Evolutionary conservation across 2,329 filamentous ascomycete genomes (phyloP).

Genomic region (Tolypocladium tundrense): DNA sequence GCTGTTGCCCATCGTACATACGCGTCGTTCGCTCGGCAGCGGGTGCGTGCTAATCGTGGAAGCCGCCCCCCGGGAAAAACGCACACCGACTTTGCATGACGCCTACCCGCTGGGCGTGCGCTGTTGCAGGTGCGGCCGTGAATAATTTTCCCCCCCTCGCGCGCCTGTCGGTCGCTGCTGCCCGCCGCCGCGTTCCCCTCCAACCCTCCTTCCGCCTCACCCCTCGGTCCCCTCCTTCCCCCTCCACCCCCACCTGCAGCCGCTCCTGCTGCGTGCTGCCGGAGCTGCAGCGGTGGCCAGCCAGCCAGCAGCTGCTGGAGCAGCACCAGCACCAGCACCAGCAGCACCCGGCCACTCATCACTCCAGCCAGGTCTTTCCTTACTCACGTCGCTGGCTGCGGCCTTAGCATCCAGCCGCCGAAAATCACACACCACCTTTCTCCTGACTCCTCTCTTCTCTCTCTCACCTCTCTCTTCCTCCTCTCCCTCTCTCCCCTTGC

Average conservation of each 20-base stretch:
- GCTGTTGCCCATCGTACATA: not conserved
- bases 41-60: not conserved
- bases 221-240: not conserved
- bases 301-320: not conserved
- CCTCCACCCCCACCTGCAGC: not conserved
- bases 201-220: not conserved
- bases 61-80: not conserved
- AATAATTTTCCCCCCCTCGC: not conserved
- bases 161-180: not conserved
- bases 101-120: not conserved
- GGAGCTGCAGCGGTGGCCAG: not conserved
- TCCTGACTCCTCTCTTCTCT: conserved; percentile 12
- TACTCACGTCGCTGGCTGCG: not conserved
- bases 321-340: not conserved
- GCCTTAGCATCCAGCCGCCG: not conserved
- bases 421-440: conserved; percentile 2
- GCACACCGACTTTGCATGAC: not conserved
- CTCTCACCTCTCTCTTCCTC: conserved; percentile 4
- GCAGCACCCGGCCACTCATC: not conserved
- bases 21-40: not conserved
- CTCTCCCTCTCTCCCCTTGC: conserved; percentile 9
- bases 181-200: not conserved
- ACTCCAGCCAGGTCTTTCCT: not conserved
- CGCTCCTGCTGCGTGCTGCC: not conserved
- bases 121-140: not conserved